These are phyloP conservation scores for Salvia miltiorrhiza DNA, from an alignment of 257 asterid genomes.

Conservation along the genomic window DNA sequence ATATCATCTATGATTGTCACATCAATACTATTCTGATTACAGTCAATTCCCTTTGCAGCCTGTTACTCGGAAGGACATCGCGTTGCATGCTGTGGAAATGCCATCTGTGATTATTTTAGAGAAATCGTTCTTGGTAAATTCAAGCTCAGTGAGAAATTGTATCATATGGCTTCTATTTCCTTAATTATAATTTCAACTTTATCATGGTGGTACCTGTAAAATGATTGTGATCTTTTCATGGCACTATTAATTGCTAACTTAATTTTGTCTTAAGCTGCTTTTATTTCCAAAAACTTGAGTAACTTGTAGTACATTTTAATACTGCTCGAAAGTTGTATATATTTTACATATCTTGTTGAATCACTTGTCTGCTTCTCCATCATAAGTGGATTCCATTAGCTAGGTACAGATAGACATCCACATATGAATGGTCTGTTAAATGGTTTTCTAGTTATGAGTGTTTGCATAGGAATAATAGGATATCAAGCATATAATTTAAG, in stretches of 20 bases:
- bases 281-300: neutral
- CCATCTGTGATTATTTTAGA: constrained; percentile 72
- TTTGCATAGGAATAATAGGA: neutral
- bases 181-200: constrained; percentile 7
- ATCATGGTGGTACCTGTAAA: neutral
- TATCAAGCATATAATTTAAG: neutral
- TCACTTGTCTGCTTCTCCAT: neutral
- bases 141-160: constrained; percentile 13
- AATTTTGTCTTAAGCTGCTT: constrained; percentile 8
- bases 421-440: constrained; percentile 1
- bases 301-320: neutral
- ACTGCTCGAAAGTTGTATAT: constrained; percentile 4
- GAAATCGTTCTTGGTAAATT: constrained; percentile 77
- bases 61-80: constrained; percentile 72
- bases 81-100: constrained; percentile 66
- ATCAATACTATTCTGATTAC: constrained; percentile 7
- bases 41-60: constrained; percentile 50
- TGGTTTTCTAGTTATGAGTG: constrained; percentile 2
- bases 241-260: neutral
- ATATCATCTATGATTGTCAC: constrained; percentile 7
- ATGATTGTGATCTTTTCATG: neutral
- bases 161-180: constrained; percentile 9
- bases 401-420: neutral
- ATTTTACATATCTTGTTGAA: neutral
- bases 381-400: neutral